Evolutionary conservation across 495 filamentous ascomycete genomes (phyloP).

Genomic region (Xylaria scruposa): DNA sequence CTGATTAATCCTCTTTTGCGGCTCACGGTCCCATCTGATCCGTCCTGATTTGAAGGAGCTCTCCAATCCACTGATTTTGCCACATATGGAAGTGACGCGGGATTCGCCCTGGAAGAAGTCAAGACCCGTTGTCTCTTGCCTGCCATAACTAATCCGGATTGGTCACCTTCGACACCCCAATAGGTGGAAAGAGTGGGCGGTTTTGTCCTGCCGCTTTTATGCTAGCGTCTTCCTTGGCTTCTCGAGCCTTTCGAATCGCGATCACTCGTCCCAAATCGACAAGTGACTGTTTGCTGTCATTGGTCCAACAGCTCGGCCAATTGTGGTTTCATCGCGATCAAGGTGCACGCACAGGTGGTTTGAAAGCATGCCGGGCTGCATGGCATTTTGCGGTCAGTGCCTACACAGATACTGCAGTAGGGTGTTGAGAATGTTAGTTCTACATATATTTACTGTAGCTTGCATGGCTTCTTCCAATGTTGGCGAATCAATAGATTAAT

Average conservation of each 20-base stretch:
- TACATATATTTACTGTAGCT: neutral
- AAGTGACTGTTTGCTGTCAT: neutral
- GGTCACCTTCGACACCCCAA: constrained; percentile 12
- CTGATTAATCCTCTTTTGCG: constrained; percentile 21
- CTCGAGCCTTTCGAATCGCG: constrained; percentile 17
- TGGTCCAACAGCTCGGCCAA: neutral
- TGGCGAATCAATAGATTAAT: neutral
- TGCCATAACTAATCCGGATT: constrained; percentile 12
- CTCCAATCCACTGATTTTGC: constrained; percentile 13
- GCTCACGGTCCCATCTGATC: constrained; percentile 25
- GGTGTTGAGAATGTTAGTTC: neutral
- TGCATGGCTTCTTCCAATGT: neutral
- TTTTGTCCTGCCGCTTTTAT: constrained; percentile 22
- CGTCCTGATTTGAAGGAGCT: constrained; percentile 33
- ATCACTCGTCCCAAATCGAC: neutral
- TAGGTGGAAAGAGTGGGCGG: neutral
- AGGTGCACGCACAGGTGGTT: neutral
- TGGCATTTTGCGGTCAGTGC: too few species aligned
- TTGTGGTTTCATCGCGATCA: constrained; percentile 21
- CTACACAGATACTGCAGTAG: too few species aligned
- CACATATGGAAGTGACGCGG: constrained; percentile 1
- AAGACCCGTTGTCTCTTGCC: neutral
- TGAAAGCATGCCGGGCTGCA: neutral
- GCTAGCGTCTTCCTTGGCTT: constrained; percentile 22
- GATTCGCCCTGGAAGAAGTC: constrained; percentile 12